Base-by-base conservation (phyloP, 495 filamentous ascomycete genomes). In the Penicillium argentinense region DNA sequence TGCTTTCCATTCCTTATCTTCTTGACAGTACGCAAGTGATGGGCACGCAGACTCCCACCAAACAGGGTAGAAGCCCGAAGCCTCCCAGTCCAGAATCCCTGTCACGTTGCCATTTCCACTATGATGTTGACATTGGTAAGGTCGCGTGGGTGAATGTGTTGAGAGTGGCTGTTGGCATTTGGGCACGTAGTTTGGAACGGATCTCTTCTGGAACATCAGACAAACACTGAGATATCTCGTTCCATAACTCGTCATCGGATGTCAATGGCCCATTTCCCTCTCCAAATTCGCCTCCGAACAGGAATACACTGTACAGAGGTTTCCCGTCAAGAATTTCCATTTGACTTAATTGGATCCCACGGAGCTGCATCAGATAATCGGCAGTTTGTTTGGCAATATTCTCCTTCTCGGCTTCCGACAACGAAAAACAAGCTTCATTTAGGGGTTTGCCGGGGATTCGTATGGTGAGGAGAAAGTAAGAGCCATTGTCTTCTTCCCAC, bases 401-500 rank as follows among this genome's bases (percentile, higher is more conserved):
- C 13, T 64, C 50, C 50, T 47, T 57, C 32, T 63, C 52, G 28
- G 44, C 43, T 7, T 26, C 25, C 5, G 60, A 45, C 11, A 64
- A 25, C 22, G 39, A 45, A 6, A 46, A 32, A 62, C 59, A 66
- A 26, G 42, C 29, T 42, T 40, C 36, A 27, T 38, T 50, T 18
- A 68, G 57, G 2, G 57, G 37, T 24, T 56, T 47, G 11, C 62
- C 60, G 9, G 54, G 59, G 19, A 79, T 72, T 42, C 69, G 59
- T 41, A 77, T 64, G 72, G 78, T 78, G 22, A 75, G 59, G 41
- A 79, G 77, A 39, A 74, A 79, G 13, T 12, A 7, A 14, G 7
- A 14, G 9, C 13, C 1, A n/a, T n/a, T n/a, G 70, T 72, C 26
- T 45, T 42, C 9, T 53, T 68, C 33, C 54, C 49, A 50, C 58